Percentiles rank a stretch among this genome's conserved stretches.
phyloP scores from a whole-genome alignment of 345 rosid genomes.

The Cardamine resedifolia region DNA sequence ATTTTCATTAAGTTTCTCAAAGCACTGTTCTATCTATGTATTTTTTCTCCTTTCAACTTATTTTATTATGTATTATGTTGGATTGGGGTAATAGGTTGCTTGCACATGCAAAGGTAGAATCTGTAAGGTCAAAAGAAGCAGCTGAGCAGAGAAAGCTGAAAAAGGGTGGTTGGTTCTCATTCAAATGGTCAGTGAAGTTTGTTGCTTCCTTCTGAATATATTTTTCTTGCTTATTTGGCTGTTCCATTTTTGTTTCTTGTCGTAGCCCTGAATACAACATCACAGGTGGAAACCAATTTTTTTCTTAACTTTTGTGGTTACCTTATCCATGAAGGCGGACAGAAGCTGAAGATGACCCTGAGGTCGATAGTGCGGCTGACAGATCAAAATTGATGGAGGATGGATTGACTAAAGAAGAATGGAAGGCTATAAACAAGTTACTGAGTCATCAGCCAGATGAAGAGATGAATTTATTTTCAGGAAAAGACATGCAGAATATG shows the following conservation, averaged over 20 bases:
- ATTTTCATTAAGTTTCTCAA: conserved; percentile 22
- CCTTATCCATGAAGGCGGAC: conserved; percentile 52
- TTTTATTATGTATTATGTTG: conserved; percentile 22
- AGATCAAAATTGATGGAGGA: conserved; percentile 55
- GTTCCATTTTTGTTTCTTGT: conserved; percentile 3
- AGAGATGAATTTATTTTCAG: conserved; percentile 54
- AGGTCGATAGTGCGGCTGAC: conserved; percentile 46
- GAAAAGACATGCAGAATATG: conserved; percentile 89
- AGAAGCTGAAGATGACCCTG: conserved; percentile 54
- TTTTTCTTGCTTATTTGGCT: conserved; percentile 20
- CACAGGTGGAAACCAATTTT: conserved; percentile 4
- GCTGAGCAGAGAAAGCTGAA: conserved; percentile 78
- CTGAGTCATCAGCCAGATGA: conserved; percentile 91
- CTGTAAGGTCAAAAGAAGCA: conserved; percentile 86
- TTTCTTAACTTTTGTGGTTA: conserved; percentile 28
- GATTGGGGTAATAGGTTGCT: conserved; percentile 64
- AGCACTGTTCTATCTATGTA: conserved; percentile 10
- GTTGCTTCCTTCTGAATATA: conserved; percentile 11
- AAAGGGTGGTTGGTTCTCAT: conserved; percentile 89
- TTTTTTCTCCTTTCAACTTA: conserved; percentile 6
- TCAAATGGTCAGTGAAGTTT: conserved; percentile 62
- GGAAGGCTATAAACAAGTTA: conserved; percentile 89
- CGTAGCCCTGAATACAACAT: conserved; percentile 1
- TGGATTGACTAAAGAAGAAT: conserved; percentile 88
- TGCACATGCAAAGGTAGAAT: conserved; percentile 98